These are phyloP conservation scores for Rutstroemia sp. DNA, from an alignment of 2,329 filamentous ascomycete species.

Conservation along the genomic window DNA sequence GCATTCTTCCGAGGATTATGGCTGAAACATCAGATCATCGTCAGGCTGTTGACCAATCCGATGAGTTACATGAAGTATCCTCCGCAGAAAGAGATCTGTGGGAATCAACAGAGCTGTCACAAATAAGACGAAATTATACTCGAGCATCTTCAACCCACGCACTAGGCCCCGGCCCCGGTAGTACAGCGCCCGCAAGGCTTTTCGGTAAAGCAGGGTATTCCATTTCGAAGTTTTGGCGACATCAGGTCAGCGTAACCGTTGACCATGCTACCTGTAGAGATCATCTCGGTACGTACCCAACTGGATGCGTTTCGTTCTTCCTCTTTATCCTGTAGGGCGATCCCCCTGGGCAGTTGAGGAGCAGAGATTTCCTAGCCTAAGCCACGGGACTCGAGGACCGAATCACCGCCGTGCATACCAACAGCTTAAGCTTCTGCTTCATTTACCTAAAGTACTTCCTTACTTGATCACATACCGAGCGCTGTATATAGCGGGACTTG, in stretches of 20 bases:
- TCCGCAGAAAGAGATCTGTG: constrained; percentile 17
- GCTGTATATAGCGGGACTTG: neutral
- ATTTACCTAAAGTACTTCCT: neutral
- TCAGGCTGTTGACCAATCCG: constrained; percentile 7
- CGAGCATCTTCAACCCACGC: constrained; percentile 14
- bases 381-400: constrained; percentile 10
- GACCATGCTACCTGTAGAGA: constrained; percentile 44
- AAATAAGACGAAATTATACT: constrained; percentile 21
- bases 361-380: constrained; percentile 9
- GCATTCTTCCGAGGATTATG: neutral
- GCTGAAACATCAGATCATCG: constrained; percentile 2
- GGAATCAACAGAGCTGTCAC: constrained; percentile 21
- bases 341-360: neutral
- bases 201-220: constrained; percentile 16
- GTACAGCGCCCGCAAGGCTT: constrained; percentile 10
- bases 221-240: constrained; percentile 38
- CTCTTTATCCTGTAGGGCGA: constrained; percentile 4
- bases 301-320: constrained; percentile 7
- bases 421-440: constrained; percentile 3
- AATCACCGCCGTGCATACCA: constrained; percentile 8
- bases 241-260: constrained; percentile 42
- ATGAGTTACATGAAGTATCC: neutral
- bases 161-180: neutral
- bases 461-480: neutral
- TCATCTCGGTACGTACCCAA: constrained; percentile 42